phyloP scores from a whole-genome alignment of 2,329 filamentous ascomycete genomes.

The Diaporthe vaccinii region DNA sequence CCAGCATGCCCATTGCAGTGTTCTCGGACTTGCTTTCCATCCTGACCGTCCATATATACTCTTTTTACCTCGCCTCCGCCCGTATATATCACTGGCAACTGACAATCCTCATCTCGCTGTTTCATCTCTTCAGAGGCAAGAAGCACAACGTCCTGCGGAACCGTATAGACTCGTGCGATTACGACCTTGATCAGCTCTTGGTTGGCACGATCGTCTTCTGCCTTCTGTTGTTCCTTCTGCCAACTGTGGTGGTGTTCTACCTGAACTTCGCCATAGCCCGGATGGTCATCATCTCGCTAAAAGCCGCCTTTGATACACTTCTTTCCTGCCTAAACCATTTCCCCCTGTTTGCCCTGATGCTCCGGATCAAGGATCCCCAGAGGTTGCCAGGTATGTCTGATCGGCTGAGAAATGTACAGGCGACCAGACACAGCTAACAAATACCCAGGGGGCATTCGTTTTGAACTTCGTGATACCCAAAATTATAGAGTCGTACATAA shows the following conservation, averaged over 20 bases:
- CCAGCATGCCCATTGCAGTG: conserved; percentile 95
- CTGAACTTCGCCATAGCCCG: conserved; percentile 94
- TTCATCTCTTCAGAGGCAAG: conserved; percentile 97
- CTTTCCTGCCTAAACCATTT: conserved; percentile 98
- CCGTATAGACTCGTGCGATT: conserved; percentile 98
- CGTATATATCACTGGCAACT: conserved; percentile 99
- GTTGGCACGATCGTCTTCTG: conserved; percentile 98
- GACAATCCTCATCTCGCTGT: conserved; percentile 95
- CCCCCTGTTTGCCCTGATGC: conserved; percentile 95
- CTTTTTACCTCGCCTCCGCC: conserved; percentile 96
- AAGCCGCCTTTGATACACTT: conserved; percentile 90
- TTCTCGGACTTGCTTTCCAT: conserved; percentile 94
- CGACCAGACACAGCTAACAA: conserved; percentile 42
- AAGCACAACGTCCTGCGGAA: conserved; percentile 98
- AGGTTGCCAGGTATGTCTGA: conserved; percentile 80
- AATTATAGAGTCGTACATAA: conserved; percentile 59
- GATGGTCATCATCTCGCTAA: conserved; percentile 94
- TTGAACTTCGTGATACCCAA: conserved; percentile 85
- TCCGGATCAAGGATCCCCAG: conserved; percentile 91
- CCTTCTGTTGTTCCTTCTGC: conserved; percentile 91
- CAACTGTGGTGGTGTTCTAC: conserved; percentile 97
- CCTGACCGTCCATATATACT: conserved; percentile 96
- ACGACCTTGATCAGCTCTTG: conserved; percentile 95
- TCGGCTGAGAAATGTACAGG: background rate
- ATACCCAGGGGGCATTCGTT: conserved; percentile 81